A percentile compares a stretch with the other conserved stretches of the same genome.
phyloP scores from a whole-genome alignment of 768 basidiomycete genomes.

The Tylopilus rubrobrunneus region DNA sequence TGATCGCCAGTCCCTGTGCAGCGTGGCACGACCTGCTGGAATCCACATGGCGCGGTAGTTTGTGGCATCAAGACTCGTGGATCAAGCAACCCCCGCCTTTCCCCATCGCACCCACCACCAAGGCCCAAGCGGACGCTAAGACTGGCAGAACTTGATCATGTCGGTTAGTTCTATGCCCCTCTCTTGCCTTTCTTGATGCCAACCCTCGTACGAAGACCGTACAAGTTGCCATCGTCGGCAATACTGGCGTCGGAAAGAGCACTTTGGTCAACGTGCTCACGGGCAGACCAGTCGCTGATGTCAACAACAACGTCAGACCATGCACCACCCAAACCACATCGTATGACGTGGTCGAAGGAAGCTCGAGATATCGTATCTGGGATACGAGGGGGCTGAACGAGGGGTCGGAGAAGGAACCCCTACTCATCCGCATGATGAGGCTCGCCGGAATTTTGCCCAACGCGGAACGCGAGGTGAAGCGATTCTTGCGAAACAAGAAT shows the following conservation, averaged over 20 bases:
- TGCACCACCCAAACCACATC: slow-evolving; percentile 10
- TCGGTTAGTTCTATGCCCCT: slow-evolving; percentile 10
- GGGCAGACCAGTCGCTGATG: slow-evolving; percentile 12
- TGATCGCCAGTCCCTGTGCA: not conserved
- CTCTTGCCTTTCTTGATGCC: not conserved
- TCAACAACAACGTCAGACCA: slow-evolving; percentile 16
- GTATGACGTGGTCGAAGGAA: slow-evolving; percentile 11
- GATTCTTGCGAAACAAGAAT: slow-evolving; percentile 10
- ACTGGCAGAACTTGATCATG: slow-evolving; percentile 8
- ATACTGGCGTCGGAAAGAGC: slow-evolving; percentile 26
- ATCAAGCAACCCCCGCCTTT: not conserved
- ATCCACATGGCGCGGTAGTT: slow-evolving; percentile 17
- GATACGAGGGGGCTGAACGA: slow-evolving; percentile 27
- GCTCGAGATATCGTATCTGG: slow-evolving; percentile 15
- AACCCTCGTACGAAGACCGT: slow-evolving; percentile 3
- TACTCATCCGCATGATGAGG: slow-evolving; percentile 1
- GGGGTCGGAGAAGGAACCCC: slow-evolving; percentile 1
- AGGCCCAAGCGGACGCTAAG: not conserved
- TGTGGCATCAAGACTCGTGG: not conserved
- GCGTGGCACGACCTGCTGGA: slow-evolving; percentile 15
- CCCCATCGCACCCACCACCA: not conserved
- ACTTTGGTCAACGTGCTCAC: slow-evolving; percentile 25
- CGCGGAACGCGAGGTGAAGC: slow-evolving; percentile 18
- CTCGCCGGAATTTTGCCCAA: slow-evolving; percentile 1
- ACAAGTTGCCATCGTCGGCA: slow-evolving; percentile 21